Evolutionary conservation across 352 stramenopile species (phyloP).

Genomic region (Phytophthora meadii): DNA sequence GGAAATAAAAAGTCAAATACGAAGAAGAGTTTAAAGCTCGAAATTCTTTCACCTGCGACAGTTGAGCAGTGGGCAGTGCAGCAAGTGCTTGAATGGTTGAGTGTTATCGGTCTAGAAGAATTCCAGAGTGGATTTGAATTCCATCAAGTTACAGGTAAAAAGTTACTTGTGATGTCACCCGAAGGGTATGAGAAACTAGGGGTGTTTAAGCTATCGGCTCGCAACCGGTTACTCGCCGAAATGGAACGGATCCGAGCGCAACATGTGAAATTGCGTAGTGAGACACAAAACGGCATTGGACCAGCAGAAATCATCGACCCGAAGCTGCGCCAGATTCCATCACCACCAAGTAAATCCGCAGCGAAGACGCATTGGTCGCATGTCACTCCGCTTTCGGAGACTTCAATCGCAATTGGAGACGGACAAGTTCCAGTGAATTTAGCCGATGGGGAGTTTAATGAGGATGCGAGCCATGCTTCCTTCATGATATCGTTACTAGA

Average conservation of each 20-base stretch:
- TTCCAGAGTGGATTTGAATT: conserved; percentile 79
- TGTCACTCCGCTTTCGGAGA: conserved; percentile 59
- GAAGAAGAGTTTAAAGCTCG: conserved; percentile 24
- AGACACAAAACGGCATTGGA: conserved; percentile 2
- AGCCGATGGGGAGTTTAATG: conserved; percentile 77
- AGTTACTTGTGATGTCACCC: conserved; percentile 51
- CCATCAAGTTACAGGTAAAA: conserved; percentile 70
- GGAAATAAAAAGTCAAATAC: conserved; percentile 25
- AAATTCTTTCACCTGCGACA: conserved; percentile 44
- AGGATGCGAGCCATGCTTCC: conserved; percentile 73
- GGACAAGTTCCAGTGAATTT: conserved; percentile 69
- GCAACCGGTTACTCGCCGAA: conserved; percentile 65
- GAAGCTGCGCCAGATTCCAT: conserved; percentile 48
- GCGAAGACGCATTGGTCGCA: conserved; percentile 75
- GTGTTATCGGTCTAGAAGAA: conserved; percentile 62
- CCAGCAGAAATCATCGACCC: conserved; percentile 63
- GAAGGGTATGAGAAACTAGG: conserved; percentile 62
- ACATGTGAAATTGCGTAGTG: conserved; percentile 12
- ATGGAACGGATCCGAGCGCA: conserved; percentile 56
- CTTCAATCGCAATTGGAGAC: conserved; percentile 12
- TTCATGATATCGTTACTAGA: conserved; percentile 86
- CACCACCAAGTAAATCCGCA: conserved; percentile 31
- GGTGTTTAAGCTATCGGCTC: conserved; percentile 57
- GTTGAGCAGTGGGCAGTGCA: conserved; percentile 58
- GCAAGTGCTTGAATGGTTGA: conserved; percentile 76